Conservation (phyloP, 83 land plant species). For the Picea abies region DNA sequence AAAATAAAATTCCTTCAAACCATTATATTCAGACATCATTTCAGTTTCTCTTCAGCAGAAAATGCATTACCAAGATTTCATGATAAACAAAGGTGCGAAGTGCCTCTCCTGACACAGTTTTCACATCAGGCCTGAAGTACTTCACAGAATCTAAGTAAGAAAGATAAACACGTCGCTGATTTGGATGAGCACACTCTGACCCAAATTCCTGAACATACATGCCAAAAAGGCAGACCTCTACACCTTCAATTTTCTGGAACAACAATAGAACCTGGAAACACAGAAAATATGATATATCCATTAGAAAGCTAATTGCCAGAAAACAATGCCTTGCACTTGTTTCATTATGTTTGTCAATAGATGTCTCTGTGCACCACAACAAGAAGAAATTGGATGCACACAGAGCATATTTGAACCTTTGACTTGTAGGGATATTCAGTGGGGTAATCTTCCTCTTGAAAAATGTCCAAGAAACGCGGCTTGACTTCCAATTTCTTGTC, state of each 20-base stretch:
- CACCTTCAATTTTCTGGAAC: conserved; percentile 99
- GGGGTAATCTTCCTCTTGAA: conserved; percentile 96
- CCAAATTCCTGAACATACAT: conserved; percentile 99
- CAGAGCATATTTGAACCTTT: conserved; percentile 53
- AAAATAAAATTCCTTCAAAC: too few relatives aligned
- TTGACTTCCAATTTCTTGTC: conserved; percentile 99
- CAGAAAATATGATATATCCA: background rate
- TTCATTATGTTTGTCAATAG: background rate
- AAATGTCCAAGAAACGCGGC: conserved; percentile 90
- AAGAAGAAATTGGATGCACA: background rate
- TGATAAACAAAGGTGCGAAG: conserved; percentile 99
- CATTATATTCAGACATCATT: too few relatives aligned
- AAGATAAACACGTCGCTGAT: conserved; percentile 95
- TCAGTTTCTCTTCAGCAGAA: too few relatives aligned
- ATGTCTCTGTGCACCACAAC: background rate
- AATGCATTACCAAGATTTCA: conserved; percentile 82
- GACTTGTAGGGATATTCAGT: conserved; percentile 93
- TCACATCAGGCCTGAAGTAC: conserved; percentile 98
- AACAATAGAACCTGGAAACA: conserved; percentile 71
- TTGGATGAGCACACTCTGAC: conserved; percentile 80
- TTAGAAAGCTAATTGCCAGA: background rate
- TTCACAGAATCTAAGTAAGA: conserved; percentile 98
- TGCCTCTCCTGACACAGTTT: conserved; percentile 85
- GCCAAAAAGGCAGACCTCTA: conserved; percentile 98
- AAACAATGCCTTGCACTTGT: background rate